phyloP scores from a whole-genome alignment of 2,329 filamentous ascomycete species.

The Camillea tinctor region DNA sequence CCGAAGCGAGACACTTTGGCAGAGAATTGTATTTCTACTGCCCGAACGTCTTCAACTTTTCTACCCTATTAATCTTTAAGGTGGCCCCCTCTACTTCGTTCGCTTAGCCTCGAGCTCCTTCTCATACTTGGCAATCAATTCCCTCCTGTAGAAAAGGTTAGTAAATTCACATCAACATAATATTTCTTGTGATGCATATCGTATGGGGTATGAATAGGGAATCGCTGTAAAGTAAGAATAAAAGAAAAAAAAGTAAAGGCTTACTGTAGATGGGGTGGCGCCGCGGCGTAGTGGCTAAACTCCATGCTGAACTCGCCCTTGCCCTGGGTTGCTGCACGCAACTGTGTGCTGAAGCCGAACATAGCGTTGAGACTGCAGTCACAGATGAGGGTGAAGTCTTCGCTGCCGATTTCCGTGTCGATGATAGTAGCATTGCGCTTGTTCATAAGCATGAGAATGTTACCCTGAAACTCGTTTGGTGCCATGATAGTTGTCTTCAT shows the following conservation, averaged over 20 bases:
- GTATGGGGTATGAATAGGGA: neutral
- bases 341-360: conserved; percentile 93
- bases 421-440: conserved; percentile 94
- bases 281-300: conserved; percentile 91
- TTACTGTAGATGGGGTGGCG: conserved; percentile 85
- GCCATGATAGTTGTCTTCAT: conserved; percentile 99
- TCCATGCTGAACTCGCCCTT: conserved; percentile 99
- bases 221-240: neutral
- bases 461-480: conserved; percentile 95
- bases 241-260: conserved; percentile 34
- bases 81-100: conserved; percentile 43
- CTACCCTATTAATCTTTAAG: neutral
- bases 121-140: conserved; percentile 58
- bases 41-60: neutral
- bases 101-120: conserved; percentile 58
- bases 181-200: neutral
- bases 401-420: conserved; percentile 88
- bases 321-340: conserved; percentile 91
- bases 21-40: neutral
- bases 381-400: conserved; percentile 89
- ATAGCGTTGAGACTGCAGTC: conserved; percentile 95
- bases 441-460: conserved; percentile 91
- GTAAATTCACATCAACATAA: conserved; percentile 16
- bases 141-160: conserved; percentile 46
- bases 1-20: too few species aligned